A percentile compares a stretch with the other conserved stretches of the same genome.
Conservation (phyloP, 768 basidiomycete species). For the Dictyophora rubrovolvata region DNA sequence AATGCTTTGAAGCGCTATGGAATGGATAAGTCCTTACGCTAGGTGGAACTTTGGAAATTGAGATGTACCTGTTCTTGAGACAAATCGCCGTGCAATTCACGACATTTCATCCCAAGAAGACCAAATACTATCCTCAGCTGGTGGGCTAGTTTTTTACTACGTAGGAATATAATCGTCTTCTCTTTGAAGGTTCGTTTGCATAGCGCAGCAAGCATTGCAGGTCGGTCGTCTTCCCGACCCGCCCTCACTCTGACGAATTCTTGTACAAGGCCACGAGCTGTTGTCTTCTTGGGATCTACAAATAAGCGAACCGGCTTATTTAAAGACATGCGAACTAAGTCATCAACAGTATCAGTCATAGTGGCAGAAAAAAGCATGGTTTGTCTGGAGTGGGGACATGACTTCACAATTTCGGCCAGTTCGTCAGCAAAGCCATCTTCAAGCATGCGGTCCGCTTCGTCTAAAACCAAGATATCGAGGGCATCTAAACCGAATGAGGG, state of each 20-base stretch:
- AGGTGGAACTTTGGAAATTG: conserved; percentile 13
- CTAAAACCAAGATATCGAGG: conserved; percentile 87
- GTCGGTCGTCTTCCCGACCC: conserved; percentile 65
- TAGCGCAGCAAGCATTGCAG: conserved; percentile 65
- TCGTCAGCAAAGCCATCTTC: conserved; percentile 94
- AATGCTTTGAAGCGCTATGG: conserved; percentile 75
- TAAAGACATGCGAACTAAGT: conserved; percentile 84
- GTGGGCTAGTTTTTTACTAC: conserved; percentile 95
- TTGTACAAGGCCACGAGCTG: conserved; percentile 78
- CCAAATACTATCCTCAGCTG: conserved; percentile 93
- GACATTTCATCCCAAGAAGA: conserved; percentile 78
- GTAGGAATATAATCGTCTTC: conserved; percentile 83
- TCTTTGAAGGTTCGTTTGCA: conserved; percentile 83
- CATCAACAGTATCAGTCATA: conserved; percentile 95
- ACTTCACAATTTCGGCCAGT: conserved; percentile 83
- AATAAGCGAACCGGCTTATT: conserved; percentile 91
- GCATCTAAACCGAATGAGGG: conserved; percentile 87
- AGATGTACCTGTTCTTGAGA: conserved; percentile 81
- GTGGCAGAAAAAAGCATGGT: conserved; percentile 99
- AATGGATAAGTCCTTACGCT: not conserved
- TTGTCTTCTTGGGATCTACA: conserved; percentile 86
- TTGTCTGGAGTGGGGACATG: conserved; percentile 80
- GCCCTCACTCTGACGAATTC: conserved; percentile 91
- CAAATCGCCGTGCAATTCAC: conserved; percentile 91
- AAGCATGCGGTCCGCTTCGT: conserved; percentile 98